phyloP scores from a whole-genome alignment of 2,329 filamentous ascomycete species.

The Arthrobotrys sinensis region DNA sequence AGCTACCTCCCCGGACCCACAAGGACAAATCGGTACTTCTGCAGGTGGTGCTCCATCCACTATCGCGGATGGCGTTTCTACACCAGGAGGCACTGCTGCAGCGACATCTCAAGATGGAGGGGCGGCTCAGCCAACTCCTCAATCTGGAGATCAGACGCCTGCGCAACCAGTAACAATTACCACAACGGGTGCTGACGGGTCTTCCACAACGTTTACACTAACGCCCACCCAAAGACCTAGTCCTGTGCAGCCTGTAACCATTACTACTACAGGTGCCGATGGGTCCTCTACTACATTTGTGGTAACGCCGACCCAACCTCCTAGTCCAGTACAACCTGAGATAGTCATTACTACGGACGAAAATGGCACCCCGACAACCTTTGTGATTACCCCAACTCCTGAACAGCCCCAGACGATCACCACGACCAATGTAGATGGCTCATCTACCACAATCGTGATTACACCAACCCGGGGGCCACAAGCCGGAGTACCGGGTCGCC shows the following conservation, averaged over 20 bases:
- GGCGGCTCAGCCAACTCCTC: background rate
- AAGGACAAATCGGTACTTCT: background rate
- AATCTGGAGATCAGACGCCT: background rate
- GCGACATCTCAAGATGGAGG: background rate
- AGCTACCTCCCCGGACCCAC: background rate
- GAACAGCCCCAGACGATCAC: slow-evolving; percentile 4
- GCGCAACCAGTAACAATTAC: background rate
- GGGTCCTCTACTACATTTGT: slow-evolving; percentile 1
- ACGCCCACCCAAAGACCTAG: background rate
- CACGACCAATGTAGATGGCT: background rate
- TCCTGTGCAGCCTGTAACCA: background rate
- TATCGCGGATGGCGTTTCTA: background rate
- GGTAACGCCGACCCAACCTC: background rate
- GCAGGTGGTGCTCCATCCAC: background rate
- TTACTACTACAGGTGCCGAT: background rate
- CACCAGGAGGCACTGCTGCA: background rate
- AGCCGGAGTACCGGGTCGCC: background rate
- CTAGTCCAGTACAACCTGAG: background rate
- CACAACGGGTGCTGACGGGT: slow-evolving; percentile 11
- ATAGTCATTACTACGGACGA: background rate
- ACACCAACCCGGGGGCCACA: background rate
- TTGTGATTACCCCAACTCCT: background rate
- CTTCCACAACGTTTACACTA: background rate
- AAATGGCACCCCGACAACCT: background rate
- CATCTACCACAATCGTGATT: background rate